Evolutionary conservation across 1,139 yeast species (phyloP), one percentile per base, ranked within the genome.

Genomic region (Yamadazyma atlantica): DNA sequence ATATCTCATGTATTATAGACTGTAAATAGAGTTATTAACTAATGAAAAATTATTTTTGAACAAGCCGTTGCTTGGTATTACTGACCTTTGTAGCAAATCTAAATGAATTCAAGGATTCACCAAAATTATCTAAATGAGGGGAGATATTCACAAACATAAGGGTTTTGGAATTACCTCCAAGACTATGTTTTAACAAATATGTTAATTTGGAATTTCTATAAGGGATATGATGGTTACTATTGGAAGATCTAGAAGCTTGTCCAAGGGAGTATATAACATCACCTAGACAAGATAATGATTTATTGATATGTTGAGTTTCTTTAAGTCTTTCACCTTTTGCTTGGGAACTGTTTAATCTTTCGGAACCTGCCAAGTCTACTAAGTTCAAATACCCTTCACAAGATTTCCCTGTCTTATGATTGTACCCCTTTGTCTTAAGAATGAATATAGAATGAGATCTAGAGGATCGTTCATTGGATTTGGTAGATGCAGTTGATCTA

Each of bases 131-230:
- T 16, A 58, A 60, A 35, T 75, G 62, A 4, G 96, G 90, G 2
- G 96, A 85, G 4, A 90, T 73, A 51, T 89, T 90, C 11, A 89
- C 97, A 69, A 92, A 85, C 97, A 92, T 89, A 42, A 92, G 67
- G 0, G 97, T 89, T 57, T 90, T 92, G 1, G 96, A 86, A 41
- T 79, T 75, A 0, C 96, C 97, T 2, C 87, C 82, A 30, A 92
- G 67, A 31, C 97, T 88, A 54, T 87, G 80, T 53, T 89, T 94
- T 44, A 92, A 66, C 13, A 90, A 64, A 54, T 86, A 87, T 0
- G 98, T 92, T 50, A 92, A 67, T 58, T 76, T 75, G 6, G 80
- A 75, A 52, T 77, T 76, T 44, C 82, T 57, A 53, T 66, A 78
- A 0, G 83, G 82, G 9, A 77, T 58, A 52, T 78, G 82, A 16